phyloP scores from a whole-genome alignment of 139 green algal species.

The Tetraselmis chui region DNA sequence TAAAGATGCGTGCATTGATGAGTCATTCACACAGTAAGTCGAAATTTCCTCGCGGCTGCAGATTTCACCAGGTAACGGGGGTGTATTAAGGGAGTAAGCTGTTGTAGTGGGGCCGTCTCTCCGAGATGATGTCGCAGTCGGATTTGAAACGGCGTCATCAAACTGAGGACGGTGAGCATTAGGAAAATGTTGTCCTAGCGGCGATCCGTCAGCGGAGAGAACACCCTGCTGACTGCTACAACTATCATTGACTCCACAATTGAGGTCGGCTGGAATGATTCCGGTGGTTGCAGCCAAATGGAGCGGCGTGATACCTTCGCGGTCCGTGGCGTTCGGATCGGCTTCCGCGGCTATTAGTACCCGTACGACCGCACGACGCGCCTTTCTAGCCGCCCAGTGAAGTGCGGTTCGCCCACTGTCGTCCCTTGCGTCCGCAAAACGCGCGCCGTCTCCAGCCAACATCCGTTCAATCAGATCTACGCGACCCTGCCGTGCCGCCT shows the following conservation, averaged over 20 bases:
- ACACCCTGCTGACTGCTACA: background rate
- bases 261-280: background rate
- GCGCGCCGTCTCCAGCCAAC: background rate
- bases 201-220: background rate
- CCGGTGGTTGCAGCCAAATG: background rate
- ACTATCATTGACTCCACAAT: background rate
- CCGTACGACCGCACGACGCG: background rate
- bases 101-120: background rate
- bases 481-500: background rate
- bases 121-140: too few relatives aligned
- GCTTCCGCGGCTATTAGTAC: background rate
- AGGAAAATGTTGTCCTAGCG: background rate
- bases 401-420: background rate
- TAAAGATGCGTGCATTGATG: too few relatives aligned
- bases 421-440: background rate
- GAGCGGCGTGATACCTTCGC: background rate
- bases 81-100: background rate
- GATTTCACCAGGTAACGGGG: background rate
- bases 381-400: background rate
- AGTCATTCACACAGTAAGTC: too few relatives aligned
- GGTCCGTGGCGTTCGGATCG: background rate
- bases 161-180: background rate
- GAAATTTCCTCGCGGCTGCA: background rate
- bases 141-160: background rate
- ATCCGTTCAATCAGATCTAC: background rate